These are phyloP conservation scores for Lentinus tigrinus DNA, from an alignment of 768 basidiomycete genomes.

Conservation along the genomic window DNA sequence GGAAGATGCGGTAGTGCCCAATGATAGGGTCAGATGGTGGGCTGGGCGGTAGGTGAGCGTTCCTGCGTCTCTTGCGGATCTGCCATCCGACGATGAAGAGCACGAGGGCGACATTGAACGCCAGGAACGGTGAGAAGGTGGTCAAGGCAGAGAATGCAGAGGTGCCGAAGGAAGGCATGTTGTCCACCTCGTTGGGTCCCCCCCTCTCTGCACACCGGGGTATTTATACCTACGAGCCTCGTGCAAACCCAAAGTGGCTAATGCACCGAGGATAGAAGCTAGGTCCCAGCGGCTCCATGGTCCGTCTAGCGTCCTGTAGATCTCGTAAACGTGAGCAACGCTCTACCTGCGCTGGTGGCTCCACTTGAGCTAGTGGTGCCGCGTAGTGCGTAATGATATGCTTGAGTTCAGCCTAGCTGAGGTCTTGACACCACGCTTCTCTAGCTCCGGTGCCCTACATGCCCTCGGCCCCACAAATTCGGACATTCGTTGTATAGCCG, in stretches of 20 bases:
- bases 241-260: no score
- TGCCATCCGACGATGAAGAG: not conserved
- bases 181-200: not conserved
- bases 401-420: not conserved
- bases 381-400: not conserved
- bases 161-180: no score
- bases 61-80: not conserved
- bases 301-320: not conserved
- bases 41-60: constrained; percentile 31
- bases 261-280: no score
- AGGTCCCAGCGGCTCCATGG: not conserved
- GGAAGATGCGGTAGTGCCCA: constrained; percentile 38
- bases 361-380: not conserved
- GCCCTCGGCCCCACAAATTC: no score
- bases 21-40: constrained; percentile 38
- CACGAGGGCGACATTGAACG: not conserved
- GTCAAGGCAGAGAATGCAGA: not conserved
- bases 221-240: not conserved
- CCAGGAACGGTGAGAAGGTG: not conserved
- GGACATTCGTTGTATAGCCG: no score
- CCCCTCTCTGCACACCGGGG: no score
- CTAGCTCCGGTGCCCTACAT: no score
- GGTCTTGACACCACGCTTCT: not conserved
- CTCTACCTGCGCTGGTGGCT: not conserved
- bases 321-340: not conserved